A percentile compares a stretch with the other conserved stretches of the same genome.
Evolutionary conservation across 2,329 filamentous ascomycete species (phyloP).

Genomic region (Botrytis sinoallii): DNA sequence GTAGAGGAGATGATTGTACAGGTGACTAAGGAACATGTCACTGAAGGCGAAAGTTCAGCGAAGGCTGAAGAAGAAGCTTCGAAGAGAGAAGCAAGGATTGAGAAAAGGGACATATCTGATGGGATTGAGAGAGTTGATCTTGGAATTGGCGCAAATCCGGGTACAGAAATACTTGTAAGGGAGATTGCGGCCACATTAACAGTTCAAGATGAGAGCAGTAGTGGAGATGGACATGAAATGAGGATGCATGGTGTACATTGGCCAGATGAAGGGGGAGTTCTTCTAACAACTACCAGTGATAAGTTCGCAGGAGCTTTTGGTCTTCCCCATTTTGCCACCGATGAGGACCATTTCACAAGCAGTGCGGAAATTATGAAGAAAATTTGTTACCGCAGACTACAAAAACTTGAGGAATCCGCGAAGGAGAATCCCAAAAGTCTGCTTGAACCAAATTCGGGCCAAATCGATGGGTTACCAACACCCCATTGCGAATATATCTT

Average conservation of each 20-base stretch:
- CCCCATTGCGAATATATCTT: slow-evolving; percentile 88
- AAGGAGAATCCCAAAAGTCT: slow-evolving; percentile 62
- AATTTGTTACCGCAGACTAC: slow-evolving; percentile 65
- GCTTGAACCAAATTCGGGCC: slow-evolving; percentile 70
- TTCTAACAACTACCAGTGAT: slow-evolving; percentile 87
- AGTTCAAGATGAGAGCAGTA: slow-evolving; percentile 67
- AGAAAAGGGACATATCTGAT: slow-evolving; percentile 1
- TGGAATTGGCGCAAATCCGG: slow-evolving; percentile 14
- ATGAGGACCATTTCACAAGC: slow-evolving; percentile 50
- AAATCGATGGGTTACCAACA: slow-evolving; percentile 55
- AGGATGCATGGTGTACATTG: slow-evolving; percentile 82
- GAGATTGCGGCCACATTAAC: slow-evolving; percentile 68
- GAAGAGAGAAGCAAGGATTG: background rate
- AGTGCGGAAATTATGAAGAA: slow-evolving; percentile 66
- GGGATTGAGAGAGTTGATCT: slow-evolving; percentile 3
- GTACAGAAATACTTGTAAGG: slow-evolving; percentile 50
- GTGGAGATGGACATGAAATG: slow-evolving; percentile 75
- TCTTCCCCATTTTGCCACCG: slow-evolving; percentile 76
- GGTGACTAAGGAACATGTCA: slow-evolving; percentile 22
- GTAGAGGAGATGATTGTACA: slow-evolving; percentile 14
- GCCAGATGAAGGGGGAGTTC: slow-evolving; percentile 70
- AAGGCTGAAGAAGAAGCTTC: background rate
- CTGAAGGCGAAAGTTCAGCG: background rate
- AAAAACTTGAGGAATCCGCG: slow-evolving; percentile 57
- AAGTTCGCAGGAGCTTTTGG: slow-evolving; percentile 92